Conservation (phyloP, 805 yeast species). For the Schwanniomyces pseudopolymorphus region DNA sequence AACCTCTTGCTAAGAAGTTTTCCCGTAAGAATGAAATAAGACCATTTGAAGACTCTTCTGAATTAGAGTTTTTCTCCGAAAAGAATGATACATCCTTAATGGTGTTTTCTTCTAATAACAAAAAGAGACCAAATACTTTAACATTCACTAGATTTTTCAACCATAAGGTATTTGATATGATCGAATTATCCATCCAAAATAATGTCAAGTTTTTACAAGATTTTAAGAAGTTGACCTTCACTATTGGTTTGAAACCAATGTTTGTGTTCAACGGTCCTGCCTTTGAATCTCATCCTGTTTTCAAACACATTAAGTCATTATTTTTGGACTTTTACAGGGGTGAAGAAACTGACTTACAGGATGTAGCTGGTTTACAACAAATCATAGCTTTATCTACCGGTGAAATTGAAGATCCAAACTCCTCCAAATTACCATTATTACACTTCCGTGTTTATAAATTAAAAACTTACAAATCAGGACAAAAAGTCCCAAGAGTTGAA, state of each 20-base stretch:
- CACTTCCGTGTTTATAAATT: conserved; percentile 89
- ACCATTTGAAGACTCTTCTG: conserved; percentile 88
- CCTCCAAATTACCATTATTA: conserved; percentile 70
- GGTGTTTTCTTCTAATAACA: conserved; percentile 76
- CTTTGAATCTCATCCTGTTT: conserved; percentile 86
- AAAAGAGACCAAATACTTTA: conserved; percentile 89
- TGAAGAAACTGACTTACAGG: conserved; percentile 75
- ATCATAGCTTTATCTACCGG: conserved; percentile 79
- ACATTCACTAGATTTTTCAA: conserved; percentile 89
- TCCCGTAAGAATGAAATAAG: conserved; percentile 82
- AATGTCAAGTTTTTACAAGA: conserved; percentile 71
- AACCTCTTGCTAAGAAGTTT: conserved; percentile 86
- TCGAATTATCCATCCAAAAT: conserved; percentile 75
- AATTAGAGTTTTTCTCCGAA: conserved; percentile 89
- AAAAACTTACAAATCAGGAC: conserved; percentile 78
- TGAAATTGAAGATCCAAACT: conserved; percentile 73
- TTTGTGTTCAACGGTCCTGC: conserved; percentile 89
- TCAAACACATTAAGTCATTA: conserved; percentile 79
- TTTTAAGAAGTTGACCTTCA: conserved; percentile 77
- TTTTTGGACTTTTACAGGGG: conserved; percentile 91
- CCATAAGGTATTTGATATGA: conserved; percentile 88
- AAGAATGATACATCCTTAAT: conserved; percentile 88
- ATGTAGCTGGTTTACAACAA: conserved; percentile 92
- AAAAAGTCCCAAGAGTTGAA: conserved; percentile 91
- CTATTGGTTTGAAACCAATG: conserved; percentile 91